These are phyloP conservation scores for Hibiscus trionum DNA, from an alignment of 345 rosid species.

Conservation along the genomic window DNA sequence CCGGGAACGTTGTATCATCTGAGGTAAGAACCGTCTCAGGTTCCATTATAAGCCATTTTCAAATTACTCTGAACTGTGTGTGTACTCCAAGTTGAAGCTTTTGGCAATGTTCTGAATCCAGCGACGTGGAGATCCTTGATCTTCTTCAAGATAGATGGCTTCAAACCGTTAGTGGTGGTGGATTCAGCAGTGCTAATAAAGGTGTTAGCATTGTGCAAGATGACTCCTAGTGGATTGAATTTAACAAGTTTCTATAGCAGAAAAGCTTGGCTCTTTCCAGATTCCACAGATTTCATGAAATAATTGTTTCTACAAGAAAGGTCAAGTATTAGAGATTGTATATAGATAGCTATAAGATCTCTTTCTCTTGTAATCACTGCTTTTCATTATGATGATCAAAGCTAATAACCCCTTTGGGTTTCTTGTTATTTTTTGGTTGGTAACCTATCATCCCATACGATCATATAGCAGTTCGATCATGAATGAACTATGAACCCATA, in stretches of 20 bases:
- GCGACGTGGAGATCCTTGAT: constrained; percentile 68
- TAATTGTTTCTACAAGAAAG: constrained; percentile 4
- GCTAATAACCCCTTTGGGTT: background rate
- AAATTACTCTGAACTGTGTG: background rate
- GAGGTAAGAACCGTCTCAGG: constrained; percentile 30
- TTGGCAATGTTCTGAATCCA: constrained; percentile 19
- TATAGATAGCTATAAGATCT: background rate
- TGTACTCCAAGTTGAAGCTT: background rate
- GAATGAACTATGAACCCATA: background rate
- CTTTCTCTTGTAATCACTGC: background rate
- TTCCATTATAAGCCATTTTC: background rate
- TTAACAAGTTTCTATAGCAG: constrained; percentile 11
- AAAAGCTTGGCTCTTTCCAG: background rate
- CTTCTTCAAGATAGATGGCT: constrained; percentile 56
- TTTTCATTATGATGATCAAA: background rate
- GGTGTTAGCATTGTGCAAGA: constrained; percentile 21
- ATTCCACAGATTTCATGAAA: background rate
- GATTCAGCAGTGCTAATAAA: constrained; percentile 11
- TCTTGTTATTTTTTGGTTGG: background rate
- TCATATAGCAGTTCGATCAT: background rate
- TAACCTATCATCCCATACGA: background rate
- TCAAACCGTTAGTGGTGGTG: constrained; percentile 28
- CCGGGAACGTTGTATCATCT: constrained; percentile 32
- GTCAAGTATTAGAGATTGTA: background rate
- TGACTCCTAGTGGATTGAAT: constrained; percentile 49